These are phyloP conservation scores for Coemansia sp. DNA, from an alignment of 192 early-diverging fungal genomes.

Conservation along the genomic window DNA sequence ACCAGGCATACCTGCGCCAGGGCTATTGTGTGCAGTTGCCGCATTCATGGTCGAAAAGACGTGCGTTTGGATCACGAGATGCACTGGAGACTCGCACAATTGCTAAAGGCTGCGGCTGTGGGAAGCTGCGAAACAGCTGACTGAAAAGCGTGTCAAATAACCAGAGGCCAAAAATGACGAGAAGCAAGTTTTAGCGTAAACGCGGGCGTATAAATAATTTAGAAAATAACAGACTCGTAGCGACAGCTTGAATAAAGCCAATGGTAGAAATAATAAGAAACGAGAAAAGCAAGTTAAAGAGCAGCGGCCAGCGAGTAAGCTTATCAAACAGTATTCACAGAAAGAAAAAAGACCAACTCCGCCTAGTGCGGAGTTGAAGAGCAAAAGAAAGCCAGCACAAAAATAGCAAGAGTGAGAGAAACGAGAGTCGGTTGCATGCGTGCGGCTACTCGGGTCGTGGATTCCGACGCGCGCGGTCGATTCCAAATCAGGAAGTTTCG, in stretches of 20 bases:
- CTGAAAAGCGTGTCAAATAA: background rate
- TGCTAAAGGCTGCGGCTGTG: background rate
- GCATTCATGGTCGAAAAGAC: slow-evolving; percentile 4
- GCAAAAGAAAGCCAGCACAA: slow-evolving; percentile 1
- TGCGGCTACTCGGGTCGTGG: background rate
- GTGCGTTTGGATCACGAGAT: background rate
- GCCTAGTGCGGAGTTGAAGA: background rate
- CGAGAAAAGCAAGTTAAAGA: background rate
- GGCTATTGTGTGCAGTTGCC: slow-evolving; percentile 21
- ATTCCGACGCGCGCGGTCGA: background rate
- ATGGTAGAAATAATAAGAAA: too few relatives aligned
- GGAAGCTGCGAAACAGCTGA: background rate
- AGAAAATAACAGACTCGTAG: too few relatives aligned
- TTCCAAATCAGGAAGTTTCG: background rate
- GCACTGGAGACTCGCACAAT: background rate
- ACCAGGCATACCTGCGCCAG: slow-evolving; percentile 14
- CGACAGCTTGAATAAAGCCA: too few relatives aligned
- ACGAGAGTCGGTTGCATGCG: background rate
- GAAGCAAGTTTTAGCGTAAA: background rate
- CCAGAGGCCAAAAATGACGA: background rate
- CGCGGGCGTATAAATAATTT: background rate
- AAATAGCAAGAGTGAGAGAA: slow-evolving; percentile 4
- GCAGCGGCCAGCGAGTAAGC: background rate
- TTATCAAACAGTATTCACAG: background rate
- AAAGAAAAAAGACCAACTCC: slow-evolving; percentile 5